Conservation (phyloP, 768 basidiomycete species). For the Mycena leptocephala region DNA sequence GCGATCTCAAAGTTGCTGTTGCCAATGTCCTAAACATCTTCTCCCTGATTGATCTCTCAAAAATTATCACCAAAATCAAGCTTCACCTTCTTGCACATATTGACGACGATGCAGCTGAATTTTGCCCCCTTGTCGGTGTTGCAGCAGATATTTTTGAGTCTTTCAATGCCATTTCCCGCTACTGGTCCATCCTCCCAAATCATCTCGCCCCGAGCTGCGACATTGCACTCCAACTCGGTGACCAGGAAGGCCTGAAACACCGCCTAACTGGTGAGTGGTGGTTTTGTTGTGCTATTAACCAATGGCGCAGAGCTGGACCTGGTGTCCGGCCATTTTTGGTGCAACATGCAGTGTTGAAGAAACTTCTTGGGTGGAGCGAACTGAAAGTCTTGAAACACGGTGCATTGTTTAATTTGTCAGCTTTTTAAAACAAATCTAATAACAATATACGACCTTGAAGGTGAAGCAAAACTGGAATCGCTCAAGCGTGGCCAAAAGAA, state of each 20-base stretch:
- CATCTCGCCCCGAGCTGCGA: slow-evolving; percentile 16
- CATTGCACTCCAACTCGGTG: too few relatives aligned
- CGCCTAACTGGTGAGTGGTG: neutral
- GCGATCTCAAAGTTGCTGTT: too few relatives aligned
- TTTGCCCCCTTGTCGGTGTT: too few relatives aligned
- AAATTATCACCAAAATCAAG: slow-evolving; percentile 44
- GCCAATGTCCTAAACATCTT: too few relatives aligned
- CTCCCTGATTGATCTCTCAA: too few relatives aligned
- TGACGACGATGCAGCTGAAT: too few relatives aligned
- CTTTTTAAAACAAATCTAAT: neutral
- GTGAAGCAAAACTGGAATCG: neutral
- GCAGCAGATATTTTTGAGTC: too few relatives aligned
- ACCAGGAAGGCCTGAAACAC: neutral
- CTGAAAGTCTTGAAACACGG: neutral
- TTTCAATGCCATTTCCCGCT: too few relatives aligned
- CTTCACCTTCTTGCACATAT: too few relatives aligned
- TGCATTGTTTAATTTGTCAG: neutral
- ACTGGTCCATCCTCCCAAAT: too few relatives aligned
- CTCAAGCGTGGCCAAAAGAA: neutral
- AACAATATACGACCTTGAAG: neutral
- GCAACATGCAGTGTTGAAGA: neutral
- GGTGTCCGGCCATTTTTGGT: neutral
- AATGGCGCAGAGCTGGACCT: neutral
- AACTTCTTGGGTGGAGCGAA: neutral
- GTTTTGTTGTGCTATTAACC: neutral